Evolutionary conservation across 2,329 filamentous ascomycete species (phyloP), one percentile per base, ranked within the genome.

Genomic region (Lasiodiplodia hormozganensis): DNA sequence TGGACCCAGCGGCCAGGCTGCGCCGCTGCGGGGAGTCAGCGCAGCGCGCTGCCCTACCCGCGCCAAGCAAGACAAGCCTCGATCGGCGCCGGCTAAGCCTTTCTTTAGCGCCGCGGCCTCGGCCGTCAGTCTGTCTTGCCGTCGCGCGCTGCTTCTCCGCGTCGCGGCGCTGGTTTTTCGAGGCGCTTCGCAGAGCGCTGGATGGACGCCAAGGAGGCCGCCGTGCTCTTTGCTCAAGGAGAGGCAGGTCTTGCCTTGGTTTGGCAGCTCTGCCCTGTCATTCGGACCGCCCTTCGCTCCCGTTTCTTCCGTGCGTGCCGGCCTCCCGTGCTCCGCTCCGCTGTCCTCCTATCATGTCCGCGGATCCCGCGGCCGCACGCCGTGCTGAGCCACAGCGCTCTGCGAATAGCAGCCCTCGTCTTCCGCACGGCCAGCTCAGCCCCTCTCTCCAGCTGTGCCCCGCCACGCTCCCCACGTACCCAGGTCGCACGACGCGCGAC

Each of bases 291-390:
- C 7, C 14, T 36, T 10, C n/a, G 52, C 28, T 52, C 47, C 60
- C 60, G 60, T 52, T 52, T 52, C 28, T 64, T 64, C 60, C 60
- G 60, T 52, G 60, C 60, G 60, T 64, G 60, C 60, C 60, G 60
- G 60, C 28, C 56, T 64, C n/a, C 60, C 60, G 60, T 52, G 25
- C 25, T 51, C 58, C 40, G 58, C 58, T 62, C 58, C 58, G 58
- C 58, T 36, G 58, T n/a, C 4, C 40, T 34, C 60, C 14, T 64
- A 36, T 52, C n/a, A 21, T 47, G 10, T 36, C 16, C 54, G 31
- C 54, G 28, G 53, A 18, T n/a, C 34, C 18, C 25, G 25, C 12
- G 52, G 31, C 16, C 18, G 53, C 53, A 43, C n/a, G 40, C 40
- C 16, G 16, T 18, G 40, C 40, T 43, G 40, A 58, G 54, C 54